A percentile compares a stretch with the other conserved stretches of the same genome.
Evolutionary conservation across 495 filamentous ascomycete genomes (phyloP).

Genomic region (Cudoniella acicularis): DNA sequence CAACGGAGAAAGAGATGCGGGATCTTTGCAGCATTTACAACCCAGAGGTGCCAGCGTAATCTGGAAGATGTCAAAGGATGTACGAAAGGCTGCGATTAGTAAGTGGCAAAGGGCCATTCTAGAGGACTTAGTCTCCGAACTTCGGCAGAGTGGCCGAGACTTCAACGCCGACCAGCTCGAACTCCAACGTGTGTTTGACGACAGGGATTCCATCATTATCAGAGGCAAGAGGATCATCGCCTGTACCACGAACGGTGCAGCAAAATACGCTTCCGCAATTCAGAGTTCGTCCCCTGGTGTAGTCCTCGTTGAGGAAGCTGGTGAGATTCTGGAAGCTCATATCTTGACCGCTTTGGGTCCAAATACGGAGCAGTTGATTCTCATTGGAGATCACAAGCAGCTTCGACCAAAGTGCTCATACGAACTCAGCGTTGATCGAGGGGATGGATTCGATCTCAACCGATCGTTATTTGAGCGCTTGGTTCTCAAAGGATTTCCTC

Average conservation of each 20-base stretch:
- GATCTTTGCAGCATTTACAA: constrained; percentile 35
- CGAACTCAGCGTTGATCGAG: constrained; percentile 60
- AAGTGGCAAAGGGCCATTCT: constrained; percentile 50
- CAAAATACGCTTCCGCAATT: constrained; percentile 55
- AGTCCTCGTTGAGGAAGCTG: constrained; percentile 72
- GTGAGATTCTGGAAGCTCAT: constrained; percentile 73
- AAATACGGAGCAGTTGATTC: constrained; percentile 60
- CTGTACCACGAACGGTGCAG: constrained; percentile 73
- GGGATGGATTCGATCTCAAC: constrained; percentile 67
- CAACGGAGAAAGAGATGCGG: constrained; percentile 39
- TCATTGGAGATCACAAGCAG: constrained; percentile 80
- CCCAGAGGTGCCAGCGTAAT: constrained; percentile 28
- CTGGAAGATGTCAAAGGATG: constrained; percentile 48
- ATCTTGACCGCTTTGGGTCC: constrained; percentile 59
- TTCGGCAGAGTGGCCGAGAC: constrained; percentile 33
- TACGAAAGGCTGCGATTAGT: constrained; percentile 32
- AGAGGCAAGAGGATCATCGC: constrained; percentile 60
- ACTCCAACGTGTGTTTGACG: constrained; percentile 37
- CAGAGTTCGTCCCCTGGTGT: constrained; percentile 49
- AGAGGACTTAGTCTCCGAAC: constrained; percentile 40
- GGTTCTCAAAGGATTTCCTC: constrained; percentile 49
- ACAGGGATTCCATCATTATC: constrained; percentile 45
- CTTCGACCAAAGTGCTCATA: constrained; percentile 56
- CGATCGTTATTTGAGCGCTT: constrained; percentile 70
- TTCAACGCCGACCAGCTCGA: constrained; percentile 42